phyloP scores from a whole-genome alignment of 768 basidiomycete genomes.

The Exidia glandulosa region DNA sequence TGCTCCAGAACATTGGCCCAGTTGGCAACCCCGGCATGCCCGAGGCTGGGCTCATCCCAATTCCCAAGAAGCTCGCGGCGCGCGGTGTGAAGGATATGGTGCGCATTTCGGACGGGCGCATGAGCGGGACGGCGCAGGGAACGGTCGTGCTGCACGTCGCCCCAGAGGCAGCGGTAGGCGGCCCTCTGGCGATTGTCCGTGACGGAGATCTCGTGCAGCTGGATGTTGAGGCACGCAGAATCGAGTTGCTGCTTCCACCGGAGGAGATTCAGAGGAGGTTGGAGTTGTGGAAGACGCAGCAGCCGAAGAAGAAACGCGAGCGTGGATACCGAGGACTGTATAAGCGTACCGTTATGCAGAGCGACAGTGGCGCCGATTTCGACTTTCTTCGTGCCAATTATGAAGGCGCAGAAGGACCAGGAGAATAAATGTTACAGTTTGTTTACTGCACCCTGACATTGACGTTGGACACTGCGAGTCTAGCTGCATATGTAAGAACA shows the following conservation, averaged over 20 bases:
- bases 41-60: constrained; percentile 17
- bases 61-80: constrained; percentile 14
- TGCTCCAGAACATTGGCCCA: constrained; percentile 16
- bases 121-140: constrained; percentile 16
- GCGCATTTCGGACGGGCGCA: constrained; percentile 15
- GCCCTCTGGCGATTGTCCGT: constrained; percentile 14
- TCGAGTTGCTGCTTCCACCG: constrained; percentile 8
- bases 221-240: constrained; percentile 20
- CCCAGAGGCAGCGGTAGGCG: constrained; percentile 15
- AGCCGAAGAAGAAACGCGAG: not conserved
- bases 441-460: no score
- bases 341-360: constrained; percentile 9
- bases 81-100: constrained; percentile 16
- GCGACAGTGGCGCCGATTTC: constrained; percentile 14
- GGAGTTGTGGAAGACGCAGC: not conserved
- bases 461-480: no score
- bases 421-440: no score
- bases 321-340: constrained; percentile 14
- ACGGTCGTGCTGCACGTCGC: constrained; percentile 18
- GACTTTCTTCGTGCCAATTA: constrained; percentile 12
- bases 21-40: constrained; percentile 17
- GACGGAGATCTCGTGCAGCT: constrained; percentile 19
- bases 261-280: constrained; percentile 5
- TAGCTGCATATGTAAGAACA: no score
- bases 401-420: no score